Evolutionary conservation across 2,329 filamentous ascomycete species (phyloP), one percentile per base, ranked within the genome.

Genomic region (Alternaria ventricosa): DNA sequence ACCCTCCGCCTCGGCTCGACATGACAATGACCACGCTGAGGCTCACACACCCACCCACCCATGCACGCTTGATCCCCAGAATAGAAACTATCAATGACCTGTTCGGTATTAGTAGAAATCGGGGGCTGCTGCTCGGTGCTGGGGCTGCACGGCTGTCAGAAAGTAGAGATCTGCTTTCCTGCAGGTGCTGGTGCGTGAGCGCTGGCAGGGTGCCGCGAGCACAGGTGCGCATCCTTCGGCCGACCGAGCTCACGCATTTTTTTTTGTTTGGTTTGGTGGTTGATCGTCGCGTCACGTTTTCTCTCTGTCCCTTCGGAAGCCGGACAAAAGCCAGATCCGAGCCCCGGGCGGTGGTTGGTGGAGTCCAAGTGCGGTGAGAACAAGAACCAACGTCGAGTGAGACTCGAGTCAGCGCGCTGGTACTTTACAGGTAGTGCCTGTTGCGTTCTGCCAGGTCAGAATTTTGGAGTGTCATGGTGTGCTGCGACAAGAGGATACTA

Each of bases 71-170:
- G 45, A 12, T 51, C 47, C 43, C 30, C 33, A 33, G 25, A 58
- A 28, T 50, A 45, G 33, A 57, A 47, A 59, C 33, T 62, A 62
- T 59, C 60, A 62, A 62, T 62, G 23, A 43, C 60, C 55, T 49
- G 47, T 59, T 59, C 15, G 3, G 55, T 22, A 12, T 30, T 62
- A 54, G 60, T 53, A 18, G 15, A n/a, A 18, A 10, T 15, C 33
- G 36, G 15, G 36, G 36, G 33, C 11, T 30, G 15, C 3, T 36
- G 33, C 30, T 33, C 13, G 30, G 7, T 36, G 13, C 13, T 36
- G 33, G 15, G 15, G 33, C 33, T 15, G 30, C 33, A 36, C 33
- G 33, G 33, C 15, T 41, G 30, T 53, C 28, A 53, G 49, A 53
- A 22, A 41, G 36, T 18, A 36, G 36, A 18, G 36, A 41, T 41